These are phyloP conservation scores for Pseudogymnoascus sp. DNA, from an alignment of 2,329 filamentous ascomycete genomes.

Conservation along the genomic window DNA sequence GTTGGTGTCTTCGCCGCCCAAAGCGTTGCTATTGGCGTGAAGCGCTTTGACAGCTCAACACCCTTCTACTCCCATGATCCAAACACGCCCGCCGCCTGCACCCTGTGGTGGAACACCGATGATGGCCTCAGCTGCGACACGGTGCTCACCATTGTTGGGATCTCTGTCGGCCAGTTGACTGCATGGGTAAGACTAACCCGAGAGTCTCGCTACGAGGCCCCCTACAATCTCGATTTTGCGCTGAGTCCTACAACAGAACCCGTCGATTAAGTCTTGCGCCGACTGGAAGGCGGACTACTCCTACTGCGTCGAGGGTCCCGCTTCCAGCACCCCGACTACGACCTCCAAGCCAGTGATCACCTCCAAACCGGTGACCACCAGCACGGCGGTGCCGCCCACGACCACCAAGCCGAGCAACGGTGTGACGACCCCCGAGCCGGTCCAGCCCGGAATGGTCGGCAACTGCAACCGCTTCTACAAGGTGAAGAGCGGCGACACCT, in stretches of 20 bases:
- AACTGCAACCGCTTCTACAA: too few species aligned
- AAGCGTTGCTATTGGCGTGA: background rate
- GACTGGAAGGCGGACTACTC: constrained; percentile 9
- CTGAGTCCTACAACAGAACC: background rate
- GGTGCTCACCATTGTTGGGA: constrained; percentile 5
- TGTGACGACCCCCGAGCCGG: too few species aligned
- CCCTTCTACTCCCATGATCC: background rate
- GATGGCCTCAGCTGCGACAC: constrained; percentile 12
- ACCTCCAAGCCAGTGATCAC: too few species aligned
- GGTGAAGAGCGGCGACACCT: too few species aligned
- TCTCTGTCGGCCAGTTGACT: background rate
- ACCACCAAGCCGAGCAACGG: too few species aligned
- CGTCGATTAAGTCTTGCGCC: constrained; percentile 7
- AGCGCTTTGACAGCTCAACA: background rate
- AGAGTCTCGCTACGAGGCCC: background rate
- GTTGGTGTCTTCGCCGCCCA: background rate
- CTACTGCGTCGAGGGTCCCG: background rate
- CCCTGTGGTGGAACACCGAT: constrained; percentile 12
- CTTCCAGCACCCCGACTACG: too few species aligned
- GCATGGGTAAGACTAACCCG: background rate
- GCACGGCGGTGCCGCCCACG: too few species aligned
- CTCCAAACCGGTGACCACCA: too few species aligned
- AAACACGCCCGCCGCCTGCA: constrained; percentile 10
- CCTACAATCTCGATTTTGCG: background rate
- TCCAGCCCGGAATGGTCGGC: too few species aligned